A percentile compares a stretch with the other conserved stretches of the same genome.
These are phyloP conservation scores for Astragalus membranaceus DNA, from an alignment of 306 rosid genomes.

Conservation along the genomic window DNA sequence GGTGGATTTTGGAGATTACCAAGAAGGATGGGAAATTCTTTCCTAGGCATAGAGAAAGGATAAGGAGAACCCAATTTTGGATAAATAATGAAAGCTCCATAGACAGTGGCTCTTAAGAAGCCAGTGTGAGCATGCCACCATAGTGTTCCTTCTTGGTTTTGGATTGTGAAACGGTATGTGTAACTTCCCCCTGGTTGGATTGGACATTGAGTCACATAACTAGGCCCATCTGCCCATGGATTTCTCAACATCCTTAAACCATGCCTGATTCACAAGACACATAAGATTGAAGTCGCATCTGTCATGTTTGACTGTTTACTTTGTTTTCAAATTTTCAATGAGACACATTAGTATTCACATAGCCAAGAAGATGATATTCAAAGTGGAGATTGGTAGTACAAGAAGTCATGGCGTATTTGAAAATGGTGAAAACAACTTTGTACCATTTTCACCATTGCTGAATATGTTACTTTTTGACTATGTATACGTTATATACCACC, in stretches of 20 bases:
- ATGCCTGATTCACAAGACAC: constrained; percentile 52
- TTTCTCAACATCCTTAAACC: constrained; percentile 73
- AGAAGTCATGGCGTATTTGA: no score
- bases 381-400: no score
- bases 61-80: constrained; percentile 66
- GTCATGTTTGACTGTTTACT: neutral
- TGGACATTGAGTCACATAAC: constrained; percentile 82
- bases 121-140: constrained; percentile 98
- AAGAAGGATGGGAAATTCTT: constrained; percentile 61
- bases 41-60: constrained; percentile 71
- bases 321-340: no score
- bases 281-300: neutral
- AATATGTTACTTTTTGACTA: no score
- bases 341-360: no score
- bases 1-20: constrained; percentile 34
- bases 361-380: no score
- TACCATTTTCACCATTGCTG: no score
- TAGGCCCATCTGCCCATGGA: constrained; percentile 99
- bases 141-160: constrained; percentile 77
- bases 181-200: constrained; percentile 83
- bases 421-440: no score
- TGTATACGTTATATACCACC: no score
- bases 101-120: constrained; percentile 88
- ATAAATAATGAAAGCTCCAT: constrained; percentile 74
- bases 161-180: constrained; percentile 80